Percentiles rank a stretch among this genome's conserved stretches.
phyloP scores from a whole-genome alignment of 2,329 filamentous ascomycete species.

The Furcasterigmium furcatum region DNA sequence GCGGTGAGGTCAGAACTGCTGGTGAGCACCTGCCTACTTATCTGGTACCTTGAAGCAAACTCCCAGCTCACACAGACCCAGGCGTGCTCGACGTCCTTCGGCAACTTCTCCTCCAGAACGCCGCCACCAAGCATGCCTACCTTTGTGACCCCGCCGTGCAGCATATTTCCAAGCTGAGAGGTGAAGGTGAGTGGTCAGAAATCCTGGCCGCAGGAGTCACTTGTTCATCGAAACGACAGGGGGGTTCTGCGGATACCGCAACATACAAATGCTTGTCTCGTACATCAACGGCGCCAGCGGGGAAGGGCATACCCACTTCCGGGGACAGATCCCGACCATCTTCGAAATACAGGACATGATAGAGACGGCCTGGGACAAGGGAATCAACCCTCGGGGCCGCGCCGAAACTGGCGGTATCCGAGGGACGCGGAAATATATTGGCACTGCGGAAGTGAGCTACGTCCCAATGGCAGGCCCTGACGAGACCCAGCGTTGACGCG shows the following conservation, averaged over 20 bases:
- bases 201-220: too few relatives aligned
- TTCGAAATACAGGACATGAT: slow-evolving; percentile 83
- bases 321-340: slow-evolving; percentile 65
- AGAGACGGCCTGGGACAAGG: slow-evolving; percentile 82
- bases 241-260: slow-evolving; percentile 92
- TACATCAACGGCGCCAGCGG: slow-evolving; percentile 63
- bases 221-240: slow-evolving; percentile 38
- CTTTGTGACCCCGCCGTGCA: slow-evolving; percentile 73
- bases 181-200: slow-evolving; percentile 62
- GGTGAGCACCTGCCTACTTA: slow-evolving; percentile 39
- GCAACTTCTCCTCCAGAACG: slow-evolving; percentile 62
- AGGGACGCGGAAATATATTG: slow-evolving; percentile 93
- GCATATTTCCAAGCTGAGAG: slow-evolving; percentile 79
- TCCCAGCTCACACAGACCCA: slow-evolving; percentile 40
- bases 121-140: slow-evolving; percentile 66
- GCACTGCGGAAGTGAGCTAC: slow-evolving; percentile 81
- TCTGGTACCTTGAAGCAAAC: slow-evolving; percentile 18
- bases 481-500: background rate
- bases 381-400: slow-evolving; percentile 72
- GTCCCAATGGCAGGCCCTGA: too few relatives aligned
- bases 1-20: slow-evolving; percentile 51
- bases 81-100: slow-evolving; percentile 61
- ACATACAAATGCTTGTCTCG: slow-evolving; percentile 87
- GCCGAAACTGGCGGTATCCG: slow-evolving; percentile 82
- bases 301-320: slow-evolving; percentile 58